Percentiles rank a stretch among this genome's conserved stretches.
These are phyloP conservation scores for Phytophthora constricta DNA, from an alignment of 352 stramenopile genomes.

Conservation along the genomic window DNA sequence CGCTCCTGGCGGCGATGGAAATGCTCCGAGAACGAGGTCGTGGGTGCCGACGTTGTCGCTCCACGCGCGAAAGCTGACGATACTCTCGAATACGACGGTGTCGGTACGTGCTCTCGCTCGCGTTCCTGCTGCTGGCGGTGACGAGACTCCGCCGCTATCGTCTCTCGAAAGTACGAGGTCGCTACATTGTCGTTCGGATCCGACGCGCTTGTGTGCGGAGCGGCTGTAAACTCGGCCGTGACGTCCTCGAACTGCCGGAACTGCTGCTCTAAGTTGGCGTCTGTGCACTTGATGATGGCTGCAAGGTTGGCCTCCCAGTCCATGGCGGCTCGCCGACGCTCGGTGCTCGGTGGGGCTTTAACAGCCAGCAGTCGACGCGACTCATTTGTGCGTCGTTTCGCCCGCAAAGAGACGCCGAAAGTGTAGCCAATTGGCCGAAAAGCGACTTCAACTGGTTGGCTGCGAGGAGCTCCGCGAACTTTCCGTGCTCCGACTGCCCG, in stretches of 20 bases:
- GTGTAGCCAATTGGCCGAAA: not conserved
- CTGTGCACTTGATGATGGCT: conserved; percentile 83
- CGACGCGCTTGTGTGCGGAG: not conserved
- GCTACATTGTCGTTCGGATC: conserved; percentile 37
- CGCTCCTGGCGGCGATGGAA: conserved; percentile 61
- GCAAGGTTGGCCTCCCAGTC: conserved; percentile 82
- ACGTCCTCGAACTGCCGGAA: conserved; percentile 72
- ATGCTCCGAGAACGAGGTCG: conserved; percentile 49
- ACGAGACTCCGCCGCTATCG: conserved; percentile 36
- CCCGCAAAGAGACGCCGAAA: not conserved
- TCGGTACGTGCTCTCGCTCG: conserved; percentile 4
- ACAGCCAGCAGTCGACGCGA: not conserved
- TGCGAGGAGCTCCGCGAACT: not conserved
- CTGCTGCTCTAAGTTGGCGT: conserved; percentile 78
- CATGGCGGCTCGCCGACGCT: conserved; percentile 38
- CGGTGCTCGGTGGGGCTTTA: not conserved
- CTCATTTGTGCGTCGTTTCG: conserved; percentile 1
- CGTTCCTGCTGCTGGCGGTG: conserved; percentile 18
- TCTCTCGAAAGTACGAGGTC: conserved; percentile 43
- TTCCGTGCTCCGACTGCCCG: not conserved
- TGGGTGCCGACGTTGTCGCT: conserved; percentile 1
- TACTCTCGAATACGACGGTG: conserved; percentile 30
- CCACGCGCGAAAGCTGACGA: conserved; percentile 24
- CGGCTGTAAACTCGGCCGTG: conserved; percentile 27
- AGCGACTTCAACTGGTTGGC: not conserved